Evolutionary conservation across 73 alveolate genomes (phyloP).

Genomic region (Tetrahymena thermophila): DNA sequence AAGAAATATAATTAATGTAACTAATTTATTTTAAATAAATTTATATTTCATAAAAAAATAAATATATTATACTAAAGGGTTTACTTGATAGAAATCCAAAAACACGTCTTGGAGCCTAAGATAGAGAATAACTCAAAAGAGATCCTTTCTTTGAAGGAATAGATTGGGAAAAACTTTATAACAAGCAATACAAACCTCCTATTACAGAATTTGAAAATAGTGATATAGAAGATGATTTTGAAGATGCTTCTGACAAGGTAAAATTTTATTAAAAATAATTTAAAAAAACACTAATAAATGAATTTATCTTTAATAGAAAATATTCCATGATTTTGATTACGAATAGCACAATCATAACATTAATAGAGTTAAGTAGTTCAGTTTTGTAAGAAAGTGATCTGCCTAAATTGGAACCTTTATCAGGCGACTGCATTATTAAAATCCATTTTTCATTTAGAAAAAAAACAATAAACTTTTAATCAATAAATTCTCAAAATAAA

Average conservation of each 20-base stretch:
- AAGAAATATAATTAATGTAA: slow-evolving; percentile 10
- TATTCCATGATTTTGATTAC: slow-evolving; percentile 31
- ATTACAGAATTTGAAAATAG: slow-evolving; percentile 31
- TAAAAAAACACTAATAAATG: too few relatives aligned
- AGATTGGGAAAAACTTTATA: slow-evolving; percentile 78
- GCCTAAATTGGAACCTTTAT: neutral
- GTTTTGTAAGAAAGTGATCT: slow-evolving; percentile 12
- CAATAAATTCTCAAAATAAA: neutral
- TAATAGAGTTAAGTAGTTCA: slow-evolving; percentile 35
- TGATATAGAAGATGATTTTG: slow-evolving; percentile 21
- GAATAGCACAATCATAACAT: slow-evolving; percentile 18
- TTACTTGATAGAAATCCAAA: slow-evolving; percentile 78
- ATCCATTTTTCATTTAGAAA: neutral
- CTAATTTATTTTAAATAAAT: neutral
- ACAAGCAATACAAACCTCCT: slow-evolving; percentile 59
- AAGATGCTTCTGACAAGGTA: slow-evolving; percentile 6
- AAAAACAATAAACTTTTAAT: neutral
- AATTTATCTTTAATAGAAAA: neutral
- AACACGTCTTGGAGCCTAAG: slow-evolving; percentile 78
- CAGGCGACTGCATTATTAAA: neutral
- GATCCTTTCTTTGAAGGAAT: slow-evolving; percentile 81
- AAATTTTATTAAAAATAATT: neutral
- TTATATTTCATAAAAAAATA: neutral
- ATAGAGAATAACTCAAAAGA: slow-evolving; percentile 74
- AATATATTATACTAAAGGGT: slow-evolving; percentile 12